Evolutionary conservation across 257 asterid genomes (phyloP).

Genomic region (Nemophila menziesii): DNA sequence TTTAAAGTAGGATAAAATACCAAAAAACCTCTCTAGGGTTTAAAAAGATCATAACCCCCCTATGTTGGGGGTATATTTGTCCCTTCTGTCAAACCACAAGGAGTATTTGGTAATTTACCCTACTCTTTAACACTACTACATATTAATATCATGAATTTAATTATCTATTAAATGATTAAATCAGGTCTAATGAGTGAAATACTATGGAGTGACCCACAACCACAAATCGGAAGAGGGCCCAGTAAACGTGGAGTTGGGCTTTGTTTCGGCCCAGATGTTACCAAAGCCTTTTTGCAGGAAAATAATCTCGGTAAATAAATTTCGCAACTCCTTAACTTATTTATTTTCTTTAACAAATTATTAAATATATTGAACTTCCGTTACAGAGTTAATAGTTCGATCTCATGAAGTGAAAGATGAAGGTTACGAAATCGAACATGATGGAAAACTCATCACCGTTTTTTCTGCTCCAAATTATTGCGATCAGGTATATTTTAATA

Average conservation of each 20-base stretch:
- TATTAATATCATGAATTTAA: slow-evolving; percentile 3
- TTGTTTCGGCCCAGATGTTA: slow-evolving; percentile 82
- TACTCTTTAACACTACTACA: too few species aligned
- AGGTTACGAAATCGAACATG: slow-evolving; percentile 94
- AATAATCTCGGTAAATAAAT: slow-evolving; percentile 55
- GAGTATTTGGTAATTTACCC: too few species aligned
- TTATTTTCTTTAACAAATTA: not conserved
- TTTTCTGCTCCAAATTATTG: slow-evolving; percentile 99
- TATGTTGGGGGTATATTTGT: too few species aligned
- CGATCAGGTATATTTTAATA: slow-evolving; percentile 74
- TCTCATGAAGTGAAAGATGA: slow-evolving; percentile 99
- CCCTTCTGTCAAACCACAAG: too few species aligned
- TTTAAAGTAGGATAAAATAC: too few species aligned
- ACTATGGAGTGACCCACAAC: slow-evolving; percentile 99
- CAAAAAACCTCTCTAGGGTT: too few species aligned
- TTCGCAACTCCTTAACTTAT: not conserved
- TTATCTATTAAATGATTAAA: too few species aligned
- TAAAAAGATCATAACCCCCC: too few species aligned
- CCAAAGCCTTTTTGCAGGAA: slow-evolving; percentile 83
- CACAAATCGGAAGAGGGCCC: slow-evolving; percentile 97
- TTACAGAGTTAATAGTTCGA: slow-evolving; percentile 88
- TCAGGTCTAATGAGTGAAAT: slow-evolving; percentile 95
- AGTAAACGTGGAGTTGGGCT: slow-evolving; percentile 99
- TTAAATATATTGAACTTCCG: slow-evolving; percentile 1
- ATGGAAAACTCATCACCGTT: slow-evolving; percentile 92